A percentile compares a stretch with the other conserved stretches of the same genome.
Evolutionary conservation across 495 filamentous ascomycete species (phyloP).

Genomic region (Aspergillus bridgeri): DNA sequence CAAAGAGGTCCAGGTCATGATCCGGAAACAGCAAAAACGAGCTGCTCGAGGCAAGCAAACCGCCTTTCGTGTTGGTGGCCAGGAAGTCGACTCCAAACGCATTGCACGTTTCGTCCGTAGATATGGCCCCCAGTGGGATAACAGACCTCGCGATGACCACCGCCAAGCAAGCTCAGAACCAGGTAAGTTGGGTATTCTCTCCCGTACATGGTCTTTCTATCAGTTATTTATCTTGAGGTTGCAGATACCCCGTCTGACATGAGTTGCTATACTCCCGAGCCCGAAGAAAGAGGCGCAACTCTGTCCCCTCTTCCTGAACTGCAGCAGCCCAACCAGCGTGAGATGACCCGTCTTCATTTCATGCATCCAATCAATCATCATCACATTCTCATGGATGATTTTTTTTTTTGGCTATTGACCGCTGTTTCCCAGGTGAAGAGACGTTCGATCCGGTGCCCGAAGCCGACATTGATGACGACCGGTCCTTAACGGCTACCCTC

Average conservation of each 20-base stretch:
- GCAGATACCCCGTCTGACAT: constrained; percentile 43
- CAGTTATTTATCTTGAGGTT: neutral
- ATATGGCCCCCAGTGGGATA: constrained; percentile 26
- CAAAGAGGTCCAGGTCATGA: constrained; percentile 42
- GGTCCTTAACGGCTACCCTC: constrained; percentile 12
- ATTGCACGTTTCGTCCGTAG: constrained; percentile 40
- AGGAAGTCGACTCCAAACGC: constrained; percentile 37
- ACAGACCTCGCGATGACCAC: constrained; percentile 21
- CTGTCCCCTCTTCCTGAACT: constrained; percentile 34
- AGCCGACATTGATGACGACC: constrained; percentile 11
- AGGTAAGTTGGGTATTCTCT: constrained; percentile 18
- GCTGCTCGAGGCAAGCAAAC: constrained; percentile 42
- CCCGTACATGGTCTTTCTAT: neutral
- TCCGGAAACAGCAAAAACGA: constrained; percentile 42
- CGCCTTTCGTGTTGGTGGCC: constrained; percentile 38
- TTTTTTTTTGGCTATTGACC: neutral
- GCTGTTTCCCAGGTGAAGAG: constrained; percentile 5
- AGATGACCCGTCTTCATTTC: constrained; percentile 14
- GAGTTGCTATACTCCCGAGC: constrained; percentile 41
- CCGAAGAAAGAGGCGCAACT: constrained; percentile 31
- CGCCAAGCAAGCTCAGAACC: constrained; percentile 32
- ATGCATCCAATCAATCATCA: neutral
- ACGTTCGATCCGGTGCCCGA: constrained; percentile 12
- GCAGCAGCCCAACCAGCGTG: constrained; percentile 27
- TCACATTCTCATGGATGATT: neutral